Conservation (phyloP, 1,139 yeast genomes). For the Yamadazyma atlantica region DNA sequence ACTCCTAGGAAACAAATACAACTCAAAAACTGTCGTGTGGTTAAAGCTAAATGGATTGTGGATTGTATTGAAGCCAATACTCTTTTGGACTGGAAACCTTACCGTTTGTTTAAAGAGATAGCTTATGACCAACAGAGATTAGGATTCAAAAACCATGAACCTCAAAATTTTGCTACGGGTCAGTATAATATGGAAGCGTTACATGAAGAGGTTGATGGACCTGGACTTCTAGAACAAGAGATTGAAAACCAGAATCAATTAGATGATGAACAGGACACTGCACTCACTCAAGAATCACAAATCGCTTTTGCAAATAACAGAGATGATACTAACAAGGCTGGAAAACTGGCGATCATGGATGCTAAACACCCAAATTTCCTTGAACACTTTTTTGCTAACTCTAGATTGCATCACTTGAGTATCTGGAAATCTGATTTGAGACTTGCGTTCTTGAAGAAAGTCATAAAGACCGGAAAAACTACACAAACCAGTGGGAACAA, state of each 20-base stretch:
- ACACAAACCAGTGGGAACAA: slow-evolving; percentile 4
- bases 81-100: slow-evolving; percentile 68
- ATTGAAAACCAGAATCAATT: slow-evolving; percentile 3
- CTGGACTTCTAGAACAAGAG: slow-evolving; percentile 7
- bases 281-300: slow-evolving; percentile 1
- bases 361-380: slow-evolving; percentile 82
- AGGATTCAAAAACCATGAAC: slow-evolving; percentile 14
- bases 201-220: slow-evolving; percentile 6
- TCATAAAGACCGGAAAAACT: slow-evolving; percentile 21
- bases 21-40: slow-evolving; percentile 70
- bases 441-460: slow-evolving; percentile 51
- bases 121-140: slow-evolving; percentile 52
- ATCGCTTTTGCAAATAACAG: slow-evolving; percentile 4
- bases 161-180: not conserved
- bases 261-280: not conserved
- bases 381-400: slow-evolving; percentile 67
- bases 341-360: slow-evolving; percentile 29
- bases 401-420: slow-evolving; percentile 85
- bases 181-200: slow-evolving; percentile 7
- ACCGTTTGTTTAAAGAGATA: slow-evolving; percentile 50
- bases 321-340: slow-evolving; percentile 5
- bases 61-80: slow-evolving; percentile 53
- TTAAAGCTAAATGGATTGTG: slow-evolving; percentile 77
- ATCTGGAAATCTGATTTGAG: slow-evolving; percentile 82
- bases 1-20: slow-evolving; percentile 74